Percentiles rank a stretch among this genome's conserved stretches.
Evolutionary conservation across 1,139 yeast genomes (phyloP).

Genomic region (Pichia sp.): DNA sequence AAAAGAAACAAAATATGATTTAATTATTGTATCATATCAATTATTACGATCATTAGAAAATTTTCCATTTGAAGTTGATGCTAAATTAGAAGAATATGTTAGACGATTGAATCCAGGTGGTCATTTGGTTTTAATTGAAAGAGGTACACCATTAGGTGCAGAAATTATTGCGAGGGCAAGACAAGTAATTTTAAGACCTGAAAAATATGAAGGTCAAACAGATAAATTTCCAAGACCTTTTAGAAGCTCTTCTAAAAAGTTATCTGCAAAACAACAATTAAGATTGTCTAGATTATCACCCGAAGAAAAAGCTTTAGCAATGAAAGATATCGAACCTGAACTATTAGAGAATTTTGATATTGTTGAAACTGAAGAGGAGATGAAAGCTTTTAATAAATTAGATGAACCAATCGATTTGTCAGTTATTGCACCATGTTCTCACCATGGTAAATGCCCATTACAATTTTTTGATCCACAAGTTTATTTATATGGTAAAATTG

Average conservation of each 20-base stretch:
- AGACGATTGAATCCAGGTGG: constrained; percentile 70
- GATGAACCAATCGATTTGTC: constrained; percentile 43
- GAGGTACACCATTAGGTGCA: constrained; percentile 87
- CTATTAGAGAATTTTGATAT: constrained; percentile 39
- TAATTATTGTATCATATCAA: constrained; percentile 82
- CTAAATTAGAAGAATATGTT: constrained; percentile 54
- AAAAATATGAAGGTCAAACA: constrained; percentile 45
- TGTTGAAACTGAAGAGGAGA: constrained; percentile 25
- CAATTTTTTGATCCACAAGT: constrained; percentile 70
- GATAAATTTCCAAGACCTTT: constrained; percentile 73
- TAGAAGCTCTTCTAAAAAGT: constrained; percentile 39
- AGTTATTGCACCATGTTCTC: constrained; percentile 85
- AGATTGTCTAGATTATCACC: constrained; percentile 14
- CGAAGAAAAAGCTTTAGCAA: constrained; percentile 19
- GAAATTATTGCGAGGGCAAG: constrained; percentile 87
- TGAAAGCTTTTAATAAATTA: constrained; percentile 23
- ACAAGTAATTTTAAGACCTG: constrained; percentile 82
- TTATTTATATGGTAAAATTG: constrained; percentile 55
- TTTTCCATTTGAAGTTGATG: constrained; percentile 72
- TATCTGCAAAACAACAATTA: constrained; percentile 17
- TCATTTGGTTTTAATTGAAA: constrained; percentile 67
- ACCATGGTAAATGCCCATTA: constrained; percentile 80
- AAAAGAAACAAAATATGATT: constrained; percentile 51
- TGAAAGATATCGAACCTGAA: constrained; percentile 33
- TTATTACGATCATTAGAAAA: constrained; percentile 51